Conservation (phyloP, 2,329 filamentous ascomycete species). For the Plectosphaerella sp. region DNA sequence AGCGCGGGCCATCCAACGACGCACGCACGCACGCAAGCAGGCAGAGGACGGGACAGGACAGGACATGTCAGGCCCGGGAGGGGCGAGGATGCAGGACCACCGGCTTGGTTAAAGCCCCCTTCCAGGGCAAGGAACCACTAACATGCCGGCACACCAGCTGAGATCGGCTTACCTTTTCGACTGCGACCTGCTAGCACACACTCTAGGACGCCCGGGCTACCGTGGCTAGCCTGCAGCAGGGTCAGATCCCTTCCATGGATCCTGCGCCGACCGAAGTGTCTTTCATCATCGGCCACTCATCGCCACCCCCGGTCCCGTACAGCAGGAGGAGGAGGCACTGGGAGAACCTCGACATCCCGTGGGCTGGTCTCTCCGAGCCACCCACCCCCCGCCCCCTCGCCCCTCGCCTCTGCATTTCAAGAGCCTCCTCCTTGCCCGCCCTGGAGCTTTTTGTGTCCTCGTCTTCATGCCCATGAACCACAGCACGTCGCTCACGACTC, state of each 20-base stretch:
- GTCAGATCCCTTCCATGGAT: constrained; percentile 5
- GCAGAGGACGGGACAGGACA: background rate
- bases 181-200: background rate
- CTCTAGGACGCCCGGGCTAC: background rate
- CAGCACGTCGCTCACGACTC: no score
- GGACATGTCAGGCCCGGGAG: no score
- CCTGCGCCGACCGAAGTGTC: constrained; percentile 18
- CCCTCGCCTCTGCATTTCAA: constrained; percentile 1
- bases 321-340: background rate
- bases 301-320: constrained; percentile 8
- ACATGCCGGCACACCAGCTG: background rate
- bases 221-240: constrained; percentile 3
- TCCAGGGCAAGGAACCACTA: background rate
- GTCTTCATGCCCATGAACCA: background rate
- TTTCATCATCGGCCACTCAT: constrained; percentile 15
- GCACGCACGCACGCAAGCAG: background rate
- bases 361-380: background rate
- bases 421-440: constrained; percentile 5
- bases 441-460: no score
- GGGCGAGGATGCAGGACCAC: background rate
- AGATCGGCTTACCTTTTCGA: background rate
- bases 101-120: background rate
- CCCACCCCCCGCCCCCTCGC: background rate
- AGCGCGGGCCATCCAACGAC: background rate
- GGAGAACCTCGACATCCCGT: background rate